Evolutionary conservation across 2,329 filamentous ascomycete genomes (phyloP), one percentile per base, ranked within the genome.

Genomic region (Tolypocladium sp.): DNA sequence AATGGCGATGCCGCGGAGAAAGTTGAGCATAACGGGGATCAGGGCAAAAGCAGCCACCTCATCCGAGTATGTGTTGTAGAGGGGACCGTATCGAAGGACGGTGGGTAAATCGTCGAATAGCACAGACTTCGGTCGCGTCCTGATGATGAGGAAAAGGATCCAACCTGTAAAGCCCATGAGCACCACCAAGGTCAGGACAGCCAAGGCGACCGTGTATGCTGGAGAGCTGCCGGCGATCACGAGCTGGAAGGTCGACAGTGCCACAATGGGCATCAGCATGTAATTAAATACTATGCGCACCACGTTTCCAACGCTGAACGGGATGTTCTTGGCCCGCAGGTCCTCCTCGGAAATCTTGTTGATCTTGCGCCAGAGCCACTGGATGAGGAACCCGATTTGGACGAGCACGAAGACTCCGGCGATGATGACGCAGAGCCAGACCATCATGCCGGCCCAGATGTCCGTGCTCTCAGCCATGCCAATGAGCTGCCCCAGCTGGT

Each of bases 21-120:
- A 86, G 5, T 89, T 96, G 60, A 97, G 79, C 40, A 95, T 77
- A 20, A 96, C 85, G 1, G 93, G 92, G 25, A 97, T 86, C 49
- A 96, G 81, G 8, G 93, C 92, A 72, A 96, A 99, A 0, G 91
- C 87, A 9, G 93, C 91, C 0, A 92, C 91, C 70, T 93, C 90
- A 71, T 99, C 94, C 30, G 90, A 94, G 72, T 96, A 97, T 0
- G 94, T 99, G 74, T 99, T 99, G 74, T 99, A 99, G 9, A 99
- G 79, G 6, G 94, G 91, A 0, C 94, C 94, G 67, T 96, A 97
- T 1, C 91, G 82, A 2, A 99, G 80, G 10, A 97, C 86, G 0
- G 91, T 97, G 8, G 91, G 86, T 55, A 99, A 80, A 68, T 97
- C 92, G 73, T 99, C 94, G 71, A 97, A 99, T 12, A 99, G 80